A percentile compares a stretch with the other conserved stretches of the same genome.
Evolutionary conservation across 768 basidiomycete species (phyloP).

Genomic region (Boletus reticuloceps): DNA sequence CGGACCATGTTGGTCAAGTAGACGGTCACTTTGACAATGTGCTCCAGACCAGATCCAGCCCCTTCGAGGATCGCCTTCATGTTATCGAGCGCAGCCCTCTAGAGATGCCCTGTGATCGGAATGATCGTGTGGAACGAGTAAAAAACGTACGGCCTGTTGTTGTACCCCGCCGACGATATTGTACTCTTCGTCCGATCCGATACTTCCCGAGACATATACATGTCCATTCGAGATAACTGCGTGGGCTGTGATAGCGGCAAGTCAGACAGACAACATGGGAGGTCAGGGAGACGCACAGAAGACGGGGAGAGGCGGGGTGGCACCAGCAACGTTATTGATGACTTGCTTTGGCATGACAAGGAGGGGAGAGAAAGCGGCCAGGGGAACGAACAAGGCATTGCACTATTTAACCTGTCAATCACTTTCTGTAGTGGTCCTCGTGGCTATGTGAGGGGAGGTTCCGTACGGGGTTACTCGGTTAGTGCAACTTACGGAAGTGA

Average conservation of each 20-base stretch:
- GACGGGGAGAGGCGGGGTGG: conserved; percentile 33
- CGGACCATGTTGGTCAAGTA: conserved; percentile 37
- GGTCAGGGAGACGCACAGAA: conserved; percentile 26
- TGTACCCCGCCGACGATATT: conserved; percentile 37
- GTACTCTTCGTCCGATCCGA: conserved; percentile 33
- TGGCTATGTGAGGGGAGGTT: not conserved
- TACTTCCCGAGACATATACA: conserved; percentile 41
- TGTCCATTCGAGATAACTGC: conserved; percentile 33
- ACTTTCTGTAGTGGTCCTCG: not conserved
- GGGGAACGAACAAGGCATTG: not conserved
- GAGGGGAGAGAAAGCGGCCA: not conserved
- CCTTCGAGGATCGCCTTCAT: conserved; percentile 36
- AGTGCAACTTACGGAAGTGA: too few relatives aligned
- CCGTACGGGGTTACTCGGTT: too few relatives aligned
- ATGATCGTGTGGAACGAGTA: not conserved
- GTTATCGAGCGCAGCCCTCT: conserved; percentile 41
- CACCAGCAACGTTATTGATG: conserved; percentile 26
- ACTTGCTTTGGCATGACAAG: conserved; percentile 28
- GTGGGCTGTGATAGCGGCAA: conserved; percentile 28
- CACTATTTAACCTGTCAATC: not conserved
- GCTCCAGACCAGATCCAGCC: conserved; percentile 35
- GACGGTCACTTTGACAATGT: conserved; percentile 41
- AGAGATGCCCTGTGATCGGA: not conserved
- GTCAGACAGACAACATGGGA: not conserved
- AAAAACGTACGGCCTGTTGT: conserved; percentile 35